Evolutionary conservation across 148 eudicot species (phyloP), one percentile per base, ranked within the genome.

Genomic region (Pharnaceum exiguum): DNA sequence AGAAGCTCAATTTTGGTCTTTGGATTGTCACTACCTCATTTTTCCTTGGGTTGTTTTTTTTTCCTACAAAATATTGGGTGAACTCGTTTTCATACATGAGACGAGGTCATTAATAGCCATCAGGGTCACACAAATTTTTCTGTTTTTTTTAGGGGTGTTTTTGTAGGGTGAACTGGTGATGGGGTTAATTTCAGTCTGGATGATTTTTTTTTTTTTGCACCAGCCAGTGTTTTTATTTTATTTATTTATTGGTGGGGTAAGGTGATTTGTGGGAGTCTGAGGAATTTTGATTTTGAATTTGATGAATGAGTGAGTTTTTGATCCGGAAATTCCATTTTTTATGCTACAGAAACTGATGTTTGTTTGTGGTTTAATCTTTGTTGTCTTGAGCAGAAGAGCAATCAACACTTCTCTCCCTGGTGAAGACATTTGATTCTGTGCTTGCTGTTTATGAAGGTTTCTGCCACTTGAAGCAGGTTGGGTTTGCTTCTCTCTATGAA

Each of bases 381-480:
- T 39, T 23, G 3, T 17, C 44, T 21, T 13, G 39, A 21, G 24
- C 51, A 65, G 85, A 71, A 62, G 83, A 80, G 45, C 73, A 77
- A 67, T 77, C 83, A 9, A 51, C 79, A 31, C 83, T 80, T 63
- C 55, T 86, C 10, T 70, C 82, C 2, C 71, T 86, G 43, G 86
- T 83, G 42, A 86, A 86, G 68, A 75, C 82, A 2, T 83, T 86
- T 55, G 95, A 86, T 70, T 71, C 86, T 5, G 79, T 79, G 42
- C 79, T 86, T 60, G 80, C 86, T 71, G 95, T 80, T 26, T 86
- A 86, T 46, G 86, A 86, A 80, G 95, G 95, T 30, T 86, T 86
- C 63, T 86, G 89, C 55, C 77, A 86, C 66, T 67, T 86, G 23
- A 86, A 78, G 65, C 89, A 86, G 89, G 95, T n/a, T n/a, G n/a